A percentile compares a stretch with the other conserved stretches of the same genome.
Conservation (phyloP, 1,139 yeast species). For the Kodamaea sp. region DNA sequence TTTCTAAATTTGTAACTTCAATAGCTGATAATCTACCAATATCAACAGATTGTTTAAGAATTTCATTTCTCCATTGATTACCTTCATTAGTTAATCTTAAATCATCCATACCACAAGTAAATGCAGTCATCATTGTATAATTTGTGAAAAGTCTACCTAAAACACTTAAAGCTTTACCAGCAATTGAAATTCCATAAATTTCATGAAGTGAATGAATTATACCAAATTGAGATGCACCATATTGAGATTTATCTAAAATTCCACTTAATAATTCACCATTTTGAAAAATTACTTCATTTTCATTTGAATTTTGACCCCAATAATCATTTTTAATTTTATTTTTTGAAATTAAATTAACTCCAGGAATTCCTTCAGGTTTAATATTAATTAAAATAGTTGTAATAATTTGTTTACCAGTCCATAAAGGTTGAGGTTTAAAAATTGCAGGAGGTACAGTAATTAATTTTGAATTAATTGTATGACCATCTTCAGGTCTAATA, state of each 20-base stretch:
- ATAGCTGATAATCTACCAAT: constrained; percentile 90
- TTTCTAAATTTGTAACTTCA: constrained; percentile 84
- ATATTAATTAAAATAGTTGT: constrained; percentile 86
- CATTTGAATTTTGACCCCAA: constrained; percentile 84
- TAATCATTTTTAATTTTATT: constrained; percentile 93
- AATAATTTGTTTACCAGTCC: constrained; percentile 99
- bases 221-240: constrained; percentile 98
- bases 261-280: constrained; percentile 90
- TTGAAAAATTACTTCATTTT: constrained; percentile 79
- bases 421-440: constrained; percentile 78
- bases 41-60: constrained; percentile 70
- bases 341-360: constrained; percentile 75
- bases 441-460: constrained; percentile 88
- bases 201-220: constrained; percentile 95
- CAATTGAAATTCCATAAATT: constrained; percentile 86
- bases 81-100: constrained; percentile 89
- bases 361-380: constrained; percentile 84
- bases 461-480: constrained; percentile 68
- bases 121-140: constrained; percentile 87
- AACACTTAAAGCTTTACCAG: constrained; percentile 86
- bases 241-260: constrained; percentile 94
- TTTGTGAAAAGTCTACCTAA: constrained; percentile 93
- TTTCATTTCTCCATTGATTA: constrained; percentile 81
- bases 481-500: constrained; percentile 98
- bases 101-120: constrained; percentile 99